These are phyloP conservation scores for Elymus sibiricus DNA, from an alignment of 176 grass and related monocot species.

Conservation along the genomic window DNA sequence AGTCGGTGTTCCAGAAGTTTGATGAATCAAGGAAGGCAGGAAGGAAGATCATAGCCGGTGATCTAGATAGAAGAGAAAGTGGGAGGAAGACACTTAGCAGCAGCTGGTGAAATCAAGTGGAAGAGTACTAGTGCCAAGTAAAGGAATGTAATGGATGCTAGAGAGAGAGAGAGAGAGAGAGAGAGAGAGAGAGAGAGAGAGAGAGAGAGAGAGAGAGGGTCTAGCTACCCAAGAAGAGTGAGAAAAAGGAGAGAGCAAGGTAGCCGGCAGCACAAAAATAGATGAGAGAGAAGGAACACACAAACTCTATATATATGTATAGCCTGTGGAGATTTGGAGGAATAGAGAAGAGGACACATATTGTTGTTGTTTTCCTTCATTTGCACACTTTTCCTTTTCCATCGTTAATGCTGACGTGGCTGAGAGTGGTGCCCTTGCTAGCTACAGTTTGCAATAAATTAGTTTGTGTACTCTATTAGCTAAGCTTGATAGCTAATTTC, in stretches of 20 bases:
- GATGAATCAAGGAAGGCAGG: constrained; percentile 39
- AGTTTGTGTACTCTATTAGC: too few relatives aligned
- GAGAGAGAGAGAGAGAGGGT: neutral
- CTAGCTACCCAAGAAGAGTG: neutral
- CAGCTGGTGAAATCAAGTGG: too few relatives aligned
- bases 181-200: too few relatives aligned
- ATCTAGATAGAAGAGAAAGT: neutral
- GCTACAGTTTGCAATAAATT: too few relatives aligned
- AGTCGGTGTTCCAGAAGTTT: constrained; percentile 35
- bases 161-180: too few relatives aligned
- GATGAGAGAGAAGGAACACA: neutral
- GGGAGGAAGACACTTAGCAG: neutral
- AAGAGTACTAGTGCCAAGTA: neutral
- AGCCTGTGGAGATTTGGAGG: constrained; percentile 5
- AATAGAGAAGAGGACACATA: neutral
- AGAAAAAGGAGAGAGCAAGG: neutral
- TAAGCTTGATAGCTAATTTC: too few relatives aligned
- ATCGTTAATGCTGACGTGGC: too few relatives aligned
- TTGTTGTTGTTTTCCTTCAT: too few relatives aligned
- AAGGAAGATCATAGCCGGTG: constrained; percentile 40
- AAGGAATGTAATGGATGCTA: neutral
- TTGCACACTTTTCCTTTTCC: too few relatives aligned
- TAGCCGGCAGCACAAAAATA: neutral
- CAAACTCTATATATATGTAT: neutral
- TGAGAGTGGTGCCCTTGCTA: neutral